Conservation (phyloP, 352 stramenopile genomes). For the Phytopythium aichiense region DNA sequence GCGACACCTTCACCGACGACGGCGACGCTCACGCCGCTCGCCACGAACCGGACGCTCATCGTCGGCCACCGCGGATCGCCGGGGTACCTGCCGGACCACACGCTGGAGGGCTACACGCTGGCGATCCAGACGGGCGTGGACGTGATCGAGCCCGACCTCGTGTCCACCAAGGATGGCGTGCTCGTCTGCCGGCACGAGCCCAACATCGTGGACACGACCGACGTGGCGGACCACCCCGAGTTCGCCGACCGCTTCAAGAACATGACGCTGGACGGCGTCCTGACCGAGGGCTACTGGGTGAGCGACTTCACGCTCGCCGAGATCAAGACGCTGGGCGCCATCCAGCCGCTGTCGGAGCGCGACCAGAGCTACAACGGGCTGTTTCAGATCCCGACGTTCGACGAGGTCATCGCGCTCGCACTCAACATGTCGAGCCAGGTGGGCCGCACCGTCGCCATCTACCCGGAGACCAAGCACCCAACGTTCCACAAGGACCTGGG, state of each 20-base stretch:
- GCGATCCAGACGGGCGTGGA: constrained; percentile 88
- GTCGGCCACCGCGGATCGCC: constrained; percentile 84
- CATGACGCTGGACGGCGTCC: constrained; percentile 50
- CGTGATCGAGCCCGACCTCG: constrained; percentile 91
- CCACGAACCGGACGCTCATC: constrained; percentile 49
- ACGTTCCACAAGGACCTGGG: constrained; percentile 67
- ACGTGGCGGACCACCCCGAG: constrained; percentile 75
- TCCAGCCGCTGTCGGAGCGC: constrained; percentile 75
- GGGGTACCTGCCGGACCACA: constrained; percentile 90
- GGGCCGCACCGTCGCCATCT: constrained; percentile 73
- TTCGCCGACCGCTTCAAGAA: constrained; percentile 62
- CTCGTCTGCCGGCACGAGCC: constrained; percentile 85
- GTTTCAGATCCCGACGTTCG: constrained; percentile 87
- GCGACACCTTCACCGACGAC: constrained; percentile 20
- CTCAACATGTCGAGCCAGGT: constrained; percentile 55
- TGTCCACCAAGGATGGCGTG: constrained; percentile 79
- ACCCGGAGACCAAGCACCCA: constrained; percentile 87
- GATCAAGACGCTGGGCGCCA: constrained; percentile 82
- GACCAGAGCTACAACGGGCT: constrained; percentile 79
- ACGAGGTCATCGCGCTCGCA: constrained; percentile 84
- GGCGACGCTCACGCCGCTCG: not conserved
- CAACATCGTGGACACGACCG: constrained; percentile 87
- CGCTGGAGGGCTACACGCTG: constrained; percentile 84
- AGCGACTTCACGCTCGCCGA: constrained; percentile 91
- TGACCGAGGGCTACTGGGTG: constrained; percentile 77